These are phyloP conservation scores for Coprinellus micaceus DNA, from an alignment of 768 basidiomycete species.

Conservation along the genomic window DNA sequence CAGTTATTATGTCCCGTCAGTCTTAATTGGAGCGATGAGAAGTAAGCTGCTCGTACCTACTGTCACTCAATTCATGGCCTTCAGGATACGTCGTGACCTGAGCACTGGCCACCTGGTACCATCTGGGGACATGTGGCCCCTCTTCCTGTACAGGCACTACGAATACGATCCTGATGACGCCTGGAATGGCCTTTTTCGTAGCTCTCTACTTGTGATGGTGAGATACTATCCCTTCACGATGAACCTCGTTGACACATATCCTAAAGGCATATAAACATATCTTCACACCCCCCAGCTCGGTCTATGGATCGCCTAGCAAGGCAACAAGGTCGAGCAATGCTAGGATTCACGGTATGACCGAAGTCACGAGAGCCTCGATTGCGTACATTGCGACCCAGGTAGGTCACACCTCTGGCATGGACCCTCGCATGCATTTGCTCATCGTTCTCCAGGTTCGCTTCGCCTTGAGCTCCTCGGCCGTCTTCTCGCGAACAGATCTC, in stretches of 20 bases:
- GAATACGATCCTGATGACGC: constrained; percentile 21
- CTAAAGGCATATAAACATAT: constrained; percentile 27
- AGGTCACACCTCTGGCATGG: too few species aligned
- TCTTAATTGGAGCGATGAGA: constrained; percentile 10
- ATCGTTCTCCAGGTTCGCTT: constrained; percentile 13
- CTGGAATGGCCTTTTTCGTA: constrained; percentile 23
- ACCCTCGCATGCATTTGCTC: too few species aligned
- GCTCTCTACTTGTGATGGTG: constrained; percentile 19
- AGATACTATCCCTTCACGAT: neutral
- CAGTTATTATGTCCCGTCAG: constrained; percentile 13
- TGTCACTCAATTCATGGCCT: too few species aligned
- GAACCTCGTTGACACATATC: too few species aligned
- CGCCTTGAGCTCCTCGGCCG: constrained; percentile 13
- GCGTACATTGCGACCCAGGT: constrained; percentile 16
- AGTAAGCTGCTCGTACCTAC: constrained; percentile 4
- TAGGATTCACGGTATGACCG: constrained; percentile 9
- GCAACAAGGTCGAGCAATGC: constrained; percentile 23
- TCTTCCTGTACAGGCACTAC: constrained; percentile 19
- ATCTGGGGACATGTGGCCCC: constrained; percentile 22
- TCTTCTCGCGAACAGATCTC: constrained; percentile 18
- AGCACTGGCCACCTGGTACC: constrained; percentile 15
- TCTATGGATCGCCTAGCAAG: constrained; percentile 19
- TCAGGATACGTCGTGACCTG: constrained; percentile 8
- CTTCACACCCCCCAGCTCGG: constrained; percentile 28
- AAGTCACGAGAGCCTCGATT: constrained; percentile 12